Conservation (phyloP, 345 rosid species). For the Dipteronia sinensis region DNA sequence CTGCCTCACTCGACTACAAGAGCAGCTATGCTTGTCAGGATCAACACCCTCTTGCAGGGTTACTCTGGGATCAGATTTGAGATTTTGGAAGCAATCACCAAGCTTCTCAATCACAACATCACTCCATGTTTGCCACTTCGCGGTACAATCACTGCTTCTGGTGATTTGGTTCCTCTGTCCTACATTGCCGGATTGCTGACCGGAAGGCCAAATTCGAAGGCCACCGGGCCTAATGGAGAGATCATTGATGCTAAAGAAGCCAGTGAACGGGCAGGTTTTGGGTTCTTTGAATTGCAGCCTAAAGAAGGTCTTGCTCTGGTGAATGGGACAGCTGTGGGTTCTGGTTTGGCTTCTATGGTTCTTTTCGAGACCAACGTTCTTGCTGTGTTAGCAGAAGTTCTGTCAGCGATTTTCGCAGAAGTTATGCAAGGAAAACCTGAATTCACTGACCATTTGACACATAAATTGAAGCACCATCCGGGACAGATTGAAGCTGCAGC, state of each 20-base stretch:
- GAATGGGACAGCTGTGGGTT: constrained; percentile 70
- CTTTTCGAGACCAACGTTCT: constrained; percentile 47
- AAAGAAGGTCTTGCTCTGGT: constrained; percentile 76
- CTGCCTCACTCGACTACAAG: constrained; percentile 59
- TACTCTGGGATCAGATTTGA: constrained; percentile 77
- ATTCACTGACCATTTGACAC: constrained; percentile 58
- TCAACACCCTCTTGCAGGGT: constrained; percentile 77
- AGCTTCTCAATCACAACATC: constrained; percentile 60
- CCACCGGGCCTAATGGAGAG: constrained; percentile 62
- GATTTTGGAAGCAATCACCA: constrained; percentile 67
- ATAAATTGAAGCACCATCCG: constrained; percentile 59
- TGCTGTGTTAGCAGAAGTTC: constrained; percentile 40
- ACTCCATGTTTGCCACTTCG: constrained; percentile 79
- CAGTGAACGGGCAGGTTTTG: constrained; percentile 40
- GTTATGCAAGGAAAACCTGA: constrained; percentile 59
- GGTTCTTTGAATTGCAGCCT: constrained; percentile 64
- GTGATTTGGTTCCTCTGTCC: constrained; percentile 70
- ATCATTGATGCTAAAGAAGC: constrained; percentile 49
- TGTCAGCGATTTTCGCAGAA: constrained; percentile 53
- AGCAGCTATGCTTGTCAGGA: constrained; percentile 76
- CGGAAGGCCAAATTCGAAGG: constrained; percentile 61
- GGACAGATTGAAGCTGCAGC: constrained; percentile 71
- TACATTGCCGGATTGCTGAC: constrained; percentile 70
- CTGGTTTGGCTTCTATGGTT: constrained; percentile 65
- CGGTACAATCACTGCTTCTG: constrained; percentile 72